phyloP scores from a whole-genome alignment of 352 stramenopile species.

The Globisporangium cylindrosporum region DNA sequence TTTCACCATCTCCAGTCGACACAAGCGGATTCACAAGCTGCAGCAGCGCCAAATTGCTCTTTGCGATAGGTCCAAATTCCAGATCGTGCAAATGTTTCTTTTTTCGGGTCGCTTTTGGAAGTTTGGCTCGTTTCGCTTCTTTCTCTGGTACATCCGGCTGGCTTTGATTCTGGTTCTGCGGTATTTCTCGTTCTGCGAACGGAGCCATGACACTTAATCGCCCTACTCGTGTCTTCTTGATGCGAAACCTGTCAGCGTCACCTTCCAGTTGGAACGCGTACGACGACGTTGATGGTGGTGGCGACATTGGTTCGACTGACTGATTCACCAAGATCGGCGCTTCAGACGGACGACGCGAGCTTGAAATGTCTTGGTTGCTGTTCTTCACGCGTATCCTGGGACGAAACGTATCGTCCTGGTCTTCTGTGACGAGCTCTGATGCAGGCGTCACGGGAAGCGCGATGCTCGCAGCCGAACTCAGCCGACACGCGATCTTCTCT shows the following conservation, averaged over 20 bases:
- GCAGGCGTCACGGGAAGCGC: conserved; percentile 11
- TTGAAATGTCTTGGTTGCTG: background rate
- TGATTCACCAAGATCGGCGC: background rate
- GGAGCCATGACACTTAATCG: conserved; percentile 15
- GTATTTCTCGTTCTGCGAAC: conserved; percentile 3
- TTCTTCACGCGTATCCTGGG: background rate
- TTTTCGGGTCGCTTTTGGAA: background rate
- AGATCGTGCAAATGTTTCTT: conserved; percentile 13
- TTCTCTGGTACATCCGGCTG: background rate
- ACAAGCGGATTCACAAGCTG: conserved; percentile 14
- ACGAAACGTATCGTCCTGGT: background rate
- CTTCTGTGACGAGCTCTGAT: background rate
- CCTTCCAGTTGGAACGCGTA: background rate
- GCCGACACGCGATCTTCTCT: conserved; percentile 8
- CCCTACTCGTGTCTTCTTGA: conserved; percentile 16
- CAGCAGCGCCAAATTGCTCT: conserved; percentile 10
- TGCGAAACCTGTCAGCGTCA: conserved; percentile 9
- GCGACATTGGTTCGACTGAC: background rate
- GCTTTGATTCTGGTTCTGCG: background rate
- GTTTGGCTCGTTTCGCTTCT: background rate
- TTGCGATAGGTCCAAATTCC: conserved; percentile 1
- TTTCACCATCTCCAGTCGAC: background rate
- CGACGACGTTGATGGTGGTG: background rate
- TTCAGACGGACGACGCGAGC: background rate
- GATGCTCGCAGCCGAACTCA: conserved; percentile 10